Conservation (phyloP, 257 asterid genomes). For the Plantago major region DNA sequence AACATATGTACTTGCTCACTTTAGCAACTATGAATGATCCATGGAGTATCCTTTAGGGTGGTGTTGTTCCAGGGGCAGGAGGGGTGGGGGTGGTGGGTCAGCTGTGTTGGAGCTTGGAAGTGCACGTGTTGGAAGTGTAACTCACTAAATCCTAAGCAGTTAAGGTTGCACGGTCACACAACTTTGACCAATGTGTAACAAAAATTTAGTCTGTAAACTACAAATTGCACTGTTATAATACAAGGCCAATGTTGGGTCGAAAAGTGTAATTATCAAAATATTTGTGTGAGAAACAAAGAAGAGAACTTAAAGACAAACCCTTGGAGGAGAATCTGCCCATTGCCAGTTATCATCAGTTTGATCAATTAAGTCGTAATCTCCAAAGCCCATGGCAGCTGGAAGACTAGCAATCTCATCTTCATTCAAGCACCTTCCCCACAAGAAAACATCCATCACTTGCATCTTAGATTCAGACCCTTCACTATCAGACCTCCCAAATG, state of each 20-base stretch:
- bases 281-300: slow-evolving; percentile 9
- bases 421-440: slow-evolving; percentile 94
- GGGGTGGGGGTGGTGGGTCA: too few species aligned
- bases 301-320: slow-evolving; percentile 50
- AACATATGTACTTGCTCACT: too few species aligned
- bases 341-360: slow-evolving; percentile 94
- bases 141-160: too few species aligned
- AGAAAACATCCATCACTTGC: slow-evolving; percentile 95
- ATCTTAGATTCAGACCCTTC: slow-evolving; percentile 94
- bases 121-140: too few species aligned
- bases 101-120: too few species aligned
- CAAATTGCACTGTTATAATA: not conserved
- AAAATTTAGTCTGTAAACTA: too few species aligned
- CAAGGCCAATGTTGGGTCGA: not conserved
- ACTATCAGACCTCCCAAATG: slow-evolving; percentile 98
- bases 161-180: too few species aligned
- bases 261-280: not conserved
- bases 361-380: slow-evolving; percentile 63
- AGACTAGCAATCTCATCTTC: slow-evolving; percentile 92
- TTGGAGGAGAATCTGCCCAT: slow-evolving; percentile 95
- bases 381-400: slow-evolving; percentile 72
- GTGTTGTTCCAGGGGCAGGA: too few species aligned
- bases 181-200: too few species aligned
- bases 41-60: too few species aligned
- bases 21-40: too few species aligned